phyloP scores from a whole-genome alignment of 2,329 filamentous ascomycete genomes.

The Sporothrix brasiliensis region DNA sequence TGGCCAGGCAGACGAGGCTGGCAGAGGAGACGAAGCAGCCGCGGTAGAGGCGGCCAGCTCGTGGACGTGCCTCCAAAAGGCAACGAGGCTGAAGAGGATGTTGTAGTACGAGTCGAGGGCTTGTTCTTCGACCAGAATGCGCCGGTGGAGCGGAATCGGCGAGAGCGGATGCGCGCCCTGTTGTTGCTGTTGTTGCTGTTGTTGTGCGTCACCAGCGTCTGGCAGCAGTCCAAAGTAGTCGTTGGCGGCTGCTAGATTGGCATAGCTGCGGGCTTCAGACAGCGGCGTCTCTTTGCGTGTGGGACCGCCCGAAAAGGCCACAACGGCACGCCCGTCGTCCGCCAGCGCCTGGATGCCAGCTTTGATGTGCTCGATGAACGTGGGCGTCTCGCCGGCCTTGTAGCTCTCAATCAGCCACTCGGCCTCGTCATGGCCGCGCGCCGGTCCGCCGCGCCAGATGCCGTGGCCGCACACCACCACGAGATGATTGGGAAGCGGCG shows the following conservation, averaged over 20 bases:
- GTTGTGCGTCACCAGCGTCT: slow-evolving; percentile 17
- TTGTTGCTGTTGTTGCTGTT: neutral
- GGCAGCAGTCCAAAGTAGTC: slow-evolving; percentile 49
- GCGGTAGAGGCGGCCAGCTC: neutral
- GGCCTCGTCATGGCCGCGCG: slow-evolving; percentile 55
- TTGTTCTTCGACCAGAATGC: slow-evolving; percentile 65
- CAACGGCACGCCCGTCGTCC: slow-evolving; percentile 51
- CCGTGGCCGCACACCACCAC: slow-evolving; percentile 84
- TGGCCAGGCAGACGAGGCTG: slow-evolving; percentile 54
- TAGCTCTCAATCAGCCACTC: slow-evolving; percentile 78
- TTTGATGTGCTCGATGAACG: slow-evolving; percentile 75
- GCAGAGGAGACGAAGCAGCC: neutral
- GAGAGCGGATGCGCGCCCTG: slow-evolving; percentile 39
- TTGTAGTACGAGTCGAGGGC: slow-evolving; percentile 89
- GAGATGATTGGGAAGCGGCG: slow-evolving; percentile 54
- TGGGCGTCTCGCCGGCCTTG: slow-evolving; percentile 75
- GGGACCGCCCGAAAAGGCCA: slow-evolving; percentile 74
- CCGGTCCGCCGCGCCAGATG: slow-evolving; percentile 67
- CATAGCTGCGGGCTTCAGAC: slow-evolving; percentile 67
- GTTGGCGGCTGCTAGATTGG: slow-evolving; percentile 54
- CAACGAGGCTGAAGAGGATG: slow-evolving; percentile 70
- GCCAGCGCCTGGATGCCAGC: slow-evolving; percentile 61
- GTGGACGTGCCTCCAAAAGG: slow-evolving; percentile 53
- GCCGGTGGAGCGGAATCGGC: slow-evolving; percentile 36
- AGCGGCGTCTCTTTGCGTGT: slow-evolving; percentile 61